Evolutionary conservation across 1,284 basidiomycete species (phyloP).

Genomic region (Cryptococcus maquisensis): DNA sequence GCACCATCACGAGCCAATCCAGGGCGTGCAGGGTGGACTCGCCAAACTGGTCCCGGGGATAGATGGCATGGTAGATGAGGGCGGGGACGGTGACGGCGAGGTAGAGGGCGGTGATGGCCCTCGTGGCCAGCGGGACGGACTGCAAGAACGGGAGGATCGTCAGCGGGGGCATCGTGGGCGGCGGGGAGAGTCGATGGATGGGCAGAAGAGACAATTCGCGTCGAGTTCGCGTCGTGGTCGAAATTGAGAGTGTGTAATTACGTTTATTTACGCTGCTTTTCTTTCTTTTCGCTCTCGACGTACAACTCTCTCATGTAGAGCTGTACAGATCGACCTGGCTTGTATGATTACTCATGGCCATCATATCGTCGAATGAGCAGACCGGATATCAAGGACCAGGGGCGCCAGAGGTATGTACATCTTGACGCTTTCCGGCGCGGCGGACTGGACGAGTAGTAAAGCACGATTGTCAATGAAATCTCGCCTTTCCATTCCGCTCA

Average conservation of each 20-base stretch:
- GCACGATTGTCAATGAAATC: too few relatives aligned
- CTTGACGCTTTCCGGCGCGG: too few relatives aligned
- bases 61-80: constrained; percentile 4
- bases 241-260: not conserved
- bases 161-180: constrained; percentile 43
- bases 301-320: too few relatives aligned
- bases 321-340: too few relatives aligned
- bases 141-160: constrained; percentile 48
- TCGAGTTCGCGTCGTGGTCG: too few relatives aligned
- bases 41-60: constrained; percentile 1
- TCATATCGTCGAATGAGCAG: too few relatives aligned
- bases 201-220: not conserved
- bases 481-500: too few relatives aligned
- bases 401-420: too few relatives aligned
- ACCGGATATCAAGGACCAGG: too few relatives aligned
- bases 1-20: constrained; percentile 79
- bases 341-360: too few relatives aligned
- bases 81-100: constrained; percentile 66
- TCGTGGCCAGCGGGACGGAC: constrained; percentile 58
- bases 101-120: constrained; percentile 66
- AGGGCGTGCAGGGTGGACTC: constrained; percentile 37
- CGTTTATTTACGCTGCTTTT: not conserved
- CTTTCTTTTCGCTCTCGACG: too few relatives aligned
- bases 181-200: not conserved
- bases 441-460: too few relatives aligned